Conservation (phyloP, 768 basidiomycete genomes). For the Lentinus tigrinus region DNA sequence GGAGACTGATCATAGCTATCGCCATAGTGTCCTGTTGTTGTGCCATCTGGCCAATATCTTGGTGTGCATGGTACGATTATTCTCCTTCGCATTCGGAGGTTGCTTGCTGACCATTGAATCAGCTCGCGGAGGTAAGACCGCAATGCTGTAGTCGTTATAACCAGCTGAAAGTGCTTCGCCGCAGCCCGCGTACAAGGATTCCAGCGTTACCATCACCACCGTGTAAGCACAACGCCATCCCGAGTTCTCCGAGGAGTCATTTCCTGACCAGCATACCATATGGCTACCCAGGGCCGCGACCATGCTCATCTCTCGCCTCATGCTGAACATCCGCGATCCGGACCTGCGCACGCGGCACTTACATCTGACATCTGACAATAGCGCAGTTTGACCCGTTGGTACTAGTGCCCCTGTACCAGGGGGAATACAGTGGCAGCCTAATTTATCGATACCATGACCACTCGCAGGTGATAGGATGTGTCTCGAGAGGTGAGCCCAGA, state of each 20-base stretch:
- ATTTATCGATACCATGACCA: too few species aligned
- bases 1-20: neutral
- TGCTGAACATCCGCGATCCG: constrained; percentile 8
- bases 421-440: too few species aligned
- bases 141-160: neutral
- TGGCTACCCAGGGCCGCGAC: neutral
- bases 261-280: too few species aligned
- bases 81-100: neutral
- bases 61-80: neutral
- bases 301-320: neutral
- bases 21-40: neutral
- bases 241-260: neutral
- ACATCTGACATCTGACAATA: too few species aligned
- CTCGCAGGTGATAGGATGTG: too few species aligned
- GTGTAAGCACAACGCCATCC: neutral
- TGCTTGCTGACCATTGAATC: neutral
- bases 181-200: neutral
- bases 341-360: neutral
- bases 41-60: constrained; percentile 1
- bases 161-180: neutral
- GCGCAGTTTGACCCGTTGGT: too few species aligned
- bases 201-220: neutral
- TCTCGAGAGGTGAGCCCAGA: too few species aligned
- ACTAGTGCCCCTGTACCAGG: too few species aligned
- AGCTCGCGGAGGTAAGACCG: neutral